Evolutionary conservation across 306 rosid species (phyloP).

Genomic region (Cucurbita argyrosperma): DNA sequence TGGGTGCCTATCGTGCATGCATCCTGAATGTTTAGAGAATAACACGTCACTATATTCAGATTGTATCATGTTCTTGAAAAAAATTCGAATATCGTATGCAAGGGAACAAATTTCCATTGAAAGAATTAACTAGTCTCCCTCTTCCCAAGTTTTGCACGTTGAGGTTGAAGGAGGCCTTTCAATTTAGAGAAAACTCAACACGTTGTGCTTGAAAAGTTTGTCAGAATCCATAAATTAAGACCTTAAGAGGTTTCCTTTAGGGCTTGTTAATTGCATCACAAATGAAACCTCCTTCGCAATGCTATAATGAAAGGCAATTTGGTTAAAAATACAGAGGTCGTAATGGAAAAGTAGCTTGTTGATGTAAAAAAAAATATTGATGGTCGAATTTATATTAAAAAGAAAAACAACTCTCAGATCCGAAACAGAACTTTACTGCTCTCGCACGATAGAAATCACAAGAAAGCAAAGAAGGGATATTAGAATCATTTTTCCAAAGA

Average conservation of each 20-base stretch:
- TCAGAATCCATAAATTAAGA: neutral
- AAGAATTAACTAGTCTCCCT: neutral
- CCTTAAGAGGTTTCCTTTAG: neutral
- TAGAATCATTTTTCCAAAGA: neutral
- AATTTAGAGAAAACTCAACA: neutral
- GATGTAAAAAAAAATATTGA: neutral
- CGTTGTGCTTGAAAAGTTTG: neutral
- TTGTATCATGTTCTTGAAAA: neutral
- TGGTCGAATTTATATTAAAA: neutral
- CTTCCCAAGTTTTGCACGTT: neutral
- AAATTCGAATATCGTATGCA: neutral
- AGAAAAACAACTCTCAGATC: neutral
- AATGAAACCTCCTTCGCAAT: neutral
- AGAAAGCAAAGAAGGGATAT: neutral
- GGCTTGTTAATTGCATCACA: neutral
- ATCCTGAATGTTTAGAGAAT: neutral
- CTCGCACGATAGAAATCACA: neutral
- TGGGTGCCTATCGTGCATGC: neutral
- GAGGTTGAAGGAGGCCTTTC: neutral
- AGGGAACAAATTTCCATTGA: neutral
- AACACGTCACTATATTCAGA: neutral
- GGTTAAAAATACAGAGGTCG: neutral
- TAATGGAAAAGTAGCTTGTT: neutral
- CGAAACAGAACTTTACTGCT: neutral
- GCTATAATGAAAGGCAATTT: neutral